Evolutionary conservation across 768 basidiomycete species (phyloP), one percentile per base, ranked within the genome.

Genomic region (Lactifluus subvellereus): DNA sequence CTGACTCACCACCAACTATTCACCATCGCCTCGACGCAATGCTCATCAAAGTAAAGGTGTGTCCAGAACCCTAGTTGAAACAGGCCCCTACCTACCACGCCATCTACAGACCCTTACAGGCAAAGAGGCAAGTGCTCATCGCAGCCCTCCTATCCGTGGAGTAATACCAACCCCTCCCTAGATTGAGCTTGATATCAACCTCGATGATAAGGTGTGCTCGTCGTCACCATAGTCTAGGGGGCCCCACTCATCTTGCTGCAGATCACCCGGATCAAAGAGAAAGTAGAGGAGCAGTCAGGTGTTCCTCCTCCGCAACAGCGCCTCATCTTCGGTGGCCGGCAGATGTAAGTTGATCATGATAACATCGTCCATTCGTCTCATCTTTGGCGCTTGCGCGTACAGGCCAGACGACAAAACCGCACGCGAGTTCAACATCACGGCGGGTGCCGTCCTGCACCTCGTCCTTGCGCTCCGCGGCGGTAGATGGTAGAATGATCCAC

Each of bases 211-310:
- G 82, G 94, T 87, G 60, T 54, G 82, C 69, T 30, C 54, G 11
- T 49, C 8, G 14, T 16, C 13, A 38, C 45, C 43, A 2, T 54
- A 20, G 50, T 57, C 37, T n/a, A 53, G 14, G 54, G 14, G 6
- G 6, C 11, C 35, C 50, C 32, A 30, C 38, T 20, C 13, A 47
- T 32, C n/a, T 50, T 4, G 4, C 35, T 49, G 14, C 50, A 98
- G 96, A 91, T 97, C 71, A 80, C 85, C 51, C 85, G 91, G 68
- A 94, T 98, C 77, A 98, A 98, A 79, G 94, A 96, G 82, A 91
- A 91, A 74, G 93, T 98, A 9, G 96, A 98, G 74, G 95, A 98
- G 78, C 95, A 98, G 77, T 94, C 94, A 6, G 96, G 96, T 67
- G 96, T 98, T 47, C 96, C 96, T 27, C 96, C 96, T 64, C 91